A percentile compares a stretch with the other conserved stretches of the same genome.
These are phyloP conservation scores for Ziziphus jujuba DNA, from an alignment of 306 rosid genomes.

Conservation along the genomic window DNA sequence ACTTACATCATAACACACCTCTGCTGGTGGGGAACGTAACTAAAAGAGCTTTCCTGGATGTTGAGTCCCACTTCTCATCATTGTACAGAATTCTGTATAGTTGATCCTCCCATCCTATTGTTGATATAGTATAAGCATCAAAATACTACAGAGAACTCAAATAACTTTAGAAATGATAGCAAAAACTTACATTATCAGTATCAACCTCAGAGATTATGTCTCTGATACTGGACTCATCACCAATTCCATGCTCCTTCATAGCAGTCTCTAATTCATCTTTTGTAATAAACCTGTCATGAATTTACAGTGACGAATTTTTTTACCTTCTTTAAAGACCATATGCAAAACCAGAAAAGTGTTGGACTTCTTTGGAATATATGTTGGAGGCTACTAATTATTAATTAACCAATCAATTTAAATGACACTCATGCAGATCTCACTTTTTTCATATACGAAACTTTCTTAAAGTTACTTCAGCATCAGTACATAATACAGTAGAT, in stretches of 20 bases:
- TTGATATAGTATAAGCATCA: constrained; percentile 24
- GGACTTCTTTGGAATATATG: not conserved
- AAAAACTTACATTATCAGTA: constrained; percentile 77
- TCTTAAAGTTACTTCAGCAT: not conserved
- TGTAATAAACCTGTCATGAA: constrained; percentile 63
- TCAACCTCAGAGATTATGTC: constrained; percentile 96
- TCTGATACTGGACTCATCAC: constrained; percentile 73
- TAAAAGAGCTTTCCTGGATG: constrained; percentile 47
- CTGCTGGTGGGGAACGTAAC: constrained; percentile 18
- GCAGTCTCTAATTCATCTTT: constrained; percentile 87
- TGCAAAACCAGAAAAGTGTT: constrained; percentile 7
- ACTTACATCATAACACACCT: constrained; percentile 15
- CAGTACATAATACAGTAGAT: no score
- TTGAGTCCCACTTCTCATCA: constrained; percentile 93
- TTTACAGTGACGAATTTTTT: constrained; percentile 18
- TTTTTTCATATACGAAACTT: not conserved
- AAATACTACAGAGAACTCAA: constrained; percentile 7
- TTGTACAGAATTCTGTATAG: constrained; percentile 80
- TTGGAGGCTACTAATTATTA: not conserved
- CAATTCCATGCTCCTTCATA: constrained; percentile 86
- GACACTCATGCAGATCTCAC: no score
- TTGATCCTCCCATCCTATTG: constrained; percentile 89
- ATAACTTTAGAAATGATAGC: not conserved
- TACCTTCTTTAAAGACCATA: constrained; percentile 1
- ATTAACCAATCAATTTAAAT: not conserved